phyloP scores from a whole-genome alignment of 2,329 filamentous ascomycete genomes.

The Capronia americana region DNA sequence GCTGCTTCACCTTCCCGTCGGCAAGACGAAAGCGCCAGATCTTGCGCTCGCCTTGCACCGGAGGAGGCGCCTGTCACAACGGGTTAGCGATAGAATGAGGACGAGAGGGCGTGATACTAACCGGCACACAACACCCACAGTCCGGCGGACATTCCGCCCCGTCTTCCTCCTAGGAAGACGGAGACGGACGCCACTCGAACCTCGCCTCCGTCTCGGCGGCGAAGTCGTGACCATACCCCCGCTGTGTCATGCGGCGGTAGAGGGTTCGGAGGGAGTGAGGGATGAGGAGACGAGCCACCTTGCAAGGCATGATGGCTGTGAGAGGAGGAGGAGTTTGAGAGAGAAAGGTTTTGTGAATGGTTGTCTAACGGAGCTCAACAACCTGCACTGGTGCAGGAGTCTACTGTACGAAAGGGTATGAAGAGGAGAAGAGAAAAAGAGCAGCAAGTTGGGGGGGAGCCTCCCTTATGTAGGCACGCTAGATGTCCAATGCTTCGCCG shows the following conservation, averaged over 20 bases:
- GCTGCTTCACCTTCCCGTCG: neutral
- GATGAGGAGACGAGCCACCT: neutral
- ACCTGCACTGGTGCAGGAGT: conserved; percentile 1
- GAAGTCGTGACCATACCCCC: neutral
- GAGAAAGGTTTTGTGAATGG: neutral
- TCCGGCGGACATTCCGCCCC: neutral
- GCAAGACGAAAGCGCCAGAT: neutral
- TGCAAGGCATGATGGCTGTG: neutral
- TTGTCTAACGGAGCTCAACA: neutral
- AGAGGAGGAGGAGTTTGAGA: neutral
- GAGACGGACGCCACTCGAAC: neutral
- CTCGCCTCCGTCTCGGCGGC: neutral
- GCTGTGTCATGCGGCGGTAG: neutral
- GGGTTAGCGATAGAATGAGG: neutral
- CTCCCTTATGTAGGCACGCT: neutral
- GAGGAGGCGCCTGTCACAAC: neutral
- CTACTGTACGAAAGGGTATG: neutral
- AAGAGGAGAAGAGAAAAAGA: neutral
- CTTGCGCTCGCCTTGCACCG: neutral
- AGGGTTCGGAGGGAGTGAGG: neutral
- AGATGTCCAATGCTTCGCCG: neutral
- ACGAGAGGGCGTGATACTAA: neutral
- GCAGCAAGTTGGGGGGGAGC: neutral
- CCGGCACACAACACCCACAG: neutral
- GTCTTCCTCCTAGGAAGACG: conserved; percentile 1